Conservation (phyloP, 768 basidiomycete species). For the Multifurca ochricompacta region DNA sequence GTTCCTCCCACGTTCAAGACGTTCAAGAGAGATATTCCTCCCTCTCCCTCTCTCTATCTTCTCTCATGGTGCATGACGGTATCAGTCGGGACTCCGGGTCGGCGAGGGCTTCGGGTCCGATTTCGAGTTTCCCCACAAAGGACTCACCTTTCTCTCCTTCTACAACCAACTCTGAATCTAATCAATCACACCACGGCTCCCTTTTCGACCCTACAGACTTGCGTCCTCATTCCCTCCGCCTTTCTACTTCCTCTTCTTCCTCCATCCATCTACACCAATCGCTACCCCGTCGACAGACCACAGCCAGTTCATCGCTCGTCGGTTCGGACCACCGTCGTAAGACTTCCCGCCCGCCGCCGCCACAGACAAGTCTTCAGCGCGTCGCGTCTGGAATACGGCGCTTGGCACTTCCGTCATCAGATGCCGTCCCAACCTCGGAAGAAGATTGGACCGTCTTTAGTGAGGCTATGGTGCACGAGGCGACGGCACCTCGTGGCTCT, state of each 20-base stretch:
- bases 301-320: neutral
- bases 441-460: slow-evolving; percentile 20
- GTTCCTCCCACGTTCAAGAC: too few relatives aligned
- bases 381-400: slow-evolving; percentile 3
- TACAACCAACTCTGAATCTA: neutral
- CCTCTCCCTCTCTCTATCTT: neutral
- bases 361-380: too few relatives aligned
- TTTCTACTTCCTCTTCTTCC: neutral
- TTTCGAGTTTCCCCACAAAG: neutral
- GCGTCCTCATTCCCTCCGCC: too few relatives aligned
- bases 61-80: too few relatives aligned
- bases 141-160: neutral
- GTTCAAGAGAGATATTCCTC: too few relatives aligned
- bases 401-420: neutral
- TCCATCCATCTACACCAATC: neutral
- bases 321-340: neutral
- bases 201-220: neutral
- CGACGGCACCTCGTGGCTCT: too few relatives aligned
- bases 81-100: neutral
- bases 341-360: neutral
- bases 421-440: neutral
- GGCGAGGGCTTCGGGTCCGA: neutral
- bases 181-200: neutral
- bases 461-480: slow-evolving; percentile 15
- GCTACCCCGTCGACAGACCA: neutral